Conservation (phyloP, 208 protist species). For the Acanthamoeba castellanii region DNA sequence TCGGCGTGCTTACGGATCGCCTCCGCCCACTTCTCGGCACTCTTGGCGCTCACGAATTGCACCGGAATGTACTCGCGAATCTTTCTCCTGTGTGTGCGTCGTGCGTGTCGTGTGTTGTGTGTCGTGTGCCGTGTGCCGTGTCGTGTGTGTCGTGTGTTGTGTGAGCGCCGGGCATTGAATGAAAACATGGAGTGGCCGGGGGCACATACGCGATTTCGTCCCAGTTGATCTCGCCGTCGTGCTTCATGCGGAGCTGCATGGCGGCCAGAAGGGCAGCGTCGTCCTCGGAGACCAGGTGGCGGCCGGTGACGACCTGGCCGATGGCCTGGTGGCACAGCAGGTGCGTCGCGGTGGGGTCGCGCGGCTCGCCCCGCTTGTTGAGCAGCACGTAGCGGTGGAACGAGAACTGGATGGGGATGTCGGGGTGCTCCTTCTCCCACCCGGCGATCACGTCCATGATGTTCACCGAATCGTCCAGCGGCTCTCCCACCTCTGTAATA, state of each 20-base stretch:
- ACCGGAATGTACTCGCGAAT: conserved; percentile 3
- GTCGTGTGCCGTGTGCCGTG: background rate
- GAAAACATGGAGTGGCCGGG: background rate
- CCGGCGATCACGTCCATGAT: conserved; percentile 68
- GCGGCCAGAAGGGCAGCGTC: conserved; percentile 19
- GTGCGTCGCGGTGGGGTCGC: conserved; percentile 6
- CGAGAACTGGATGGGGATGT: conserved; percentile 66
- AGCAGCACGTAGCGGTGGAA: conserved; percentile 54
- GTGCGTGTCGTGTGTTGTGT: background rate
- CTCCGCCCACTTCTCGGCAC: conserved; percentile 40
- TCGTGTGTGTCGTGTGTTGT: background rate
- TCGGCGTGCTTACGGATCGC: conserved; percentile 11
- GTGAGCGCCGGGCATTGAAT: background rate
- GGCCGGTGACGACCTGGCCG: conserved; percentile 50
- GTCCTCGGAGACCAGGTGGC: conserved; percentile 54
- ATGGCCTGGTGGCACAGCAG: conserved; percentile 63
- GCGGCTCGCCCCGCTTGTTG: conserved; percentile 22
- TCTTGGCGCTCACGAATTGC: background rate
- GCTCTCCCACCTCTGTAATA: conserved; percentile 29
- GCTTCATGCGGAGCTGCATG: conserved; percentile 17
- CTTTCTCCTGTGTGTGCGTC: background rate
- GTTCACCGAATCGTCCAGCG: conserved; percentile 21
- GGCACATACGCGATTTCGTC: conserved; percentile 32
- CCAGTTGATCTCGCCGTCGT: conserved; percentile 19
- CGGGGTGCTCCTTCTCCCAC: conserved; percentile 56